Conservation (phyloP, 2,329 filamentous ascomycete genomes). For the Penicillium sp. region DNA sequence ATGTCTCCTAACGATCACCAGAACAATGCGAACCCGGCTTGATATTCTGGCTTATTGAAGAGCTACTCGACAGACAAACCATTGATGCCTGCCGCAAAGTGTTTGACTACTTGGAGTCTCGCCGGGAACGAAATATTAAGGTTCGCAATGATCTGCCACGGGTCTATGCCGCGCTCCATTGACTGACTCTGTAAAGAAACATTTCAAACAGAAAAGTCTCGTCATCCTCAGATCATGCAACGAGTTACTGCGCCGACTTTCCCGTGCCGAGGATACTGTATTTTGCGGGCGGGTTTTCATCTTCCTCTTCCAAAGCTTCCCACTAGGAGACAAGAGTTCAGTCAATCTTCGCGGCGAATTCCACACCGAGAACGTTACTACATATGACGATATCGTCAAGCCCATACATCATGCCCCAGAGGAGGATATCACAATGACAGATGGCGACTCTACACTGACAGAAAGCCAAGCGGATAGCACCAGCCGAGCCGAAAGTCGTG, state of each 20-base stretch:
- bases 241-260: constrained; percentile 86
- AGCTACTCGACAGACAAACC: constrained; percentile 92
- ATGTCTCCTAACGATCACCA: constrained; percentile 27
- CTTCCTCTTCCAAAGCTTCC: constrained; percentile 97
- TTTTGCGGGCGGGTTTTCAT: constrained; percentile 98
- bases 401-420: constrained; percentile 44
- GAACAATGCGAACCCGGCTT: constrained; percentile 71
- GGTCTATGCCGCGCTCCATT: not conserved
- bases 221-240: constrained; percentile 94
- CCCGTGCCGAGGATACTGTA: constrained; percentile 92
- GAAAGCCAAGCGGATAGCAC: constrained; percentile 28
- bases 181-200: constrained; percentile 45
- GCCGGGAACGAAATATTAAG: constrained; percentile 81
- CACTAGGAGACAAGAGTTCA: constrained; percentile 91
- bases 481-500: constrained; percentile 15
- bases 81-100: constrained; percentile 86
- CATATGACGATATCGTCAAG: constrained; percentile 63
- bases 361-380: constrained; percentile 90
- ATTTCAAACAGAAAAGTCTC: constrained; percentile 79
- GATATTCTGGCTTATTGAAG: constrained; percentile 87
- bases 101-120: constrained; percentile 92
- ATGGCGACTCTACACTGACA: constrained; percentile 35
- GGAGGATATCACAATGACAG: constrained; percentile 66
- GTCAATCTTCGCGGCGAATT: constrained; percentile 96
- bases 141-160: constrained; percentile 43